Conservation (phyloP, 306 rosid species). For the Corylus heterophylla region DNA sequence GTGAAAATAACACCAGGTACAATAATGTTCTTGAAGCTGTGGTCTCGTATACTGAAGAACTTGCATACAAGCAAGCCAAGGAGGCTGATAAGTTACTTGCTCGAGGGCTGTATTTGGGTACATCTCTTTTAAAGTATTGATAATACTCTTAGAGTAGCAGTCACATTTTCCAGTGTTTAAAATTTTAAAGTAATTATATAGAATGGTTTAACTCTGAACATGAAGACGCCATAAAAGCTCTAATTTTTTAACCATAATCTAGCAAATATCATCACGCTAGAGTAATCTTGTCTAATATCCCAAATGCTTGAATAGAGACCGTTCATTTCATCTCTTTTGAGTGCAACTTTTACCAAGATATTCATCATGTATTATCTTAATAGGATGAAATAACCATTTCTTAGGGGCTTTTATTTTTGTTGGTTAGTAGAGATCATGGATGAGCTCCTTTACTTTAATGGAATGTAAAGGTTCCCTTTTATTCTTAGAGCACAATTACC, state of each 20-base stretch:
- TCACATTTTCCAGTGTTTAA: not conserved
- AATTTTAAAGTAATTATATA: not conserved
- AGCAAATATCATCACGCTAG: not conserved
- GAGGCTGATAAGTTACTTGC: constrained; percentile 67
- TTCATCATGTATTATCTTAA: not conserved
- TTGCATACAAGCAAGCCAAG: constrained; percentile 67
- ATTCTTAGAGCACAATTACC: not conserved
- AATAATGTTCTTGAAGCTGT: constrained; percentile 66
- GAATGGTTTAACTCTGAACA: not conserved
- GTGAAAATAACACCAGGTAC: constrained; percentile 47
- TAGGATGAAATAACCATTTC: not conserved
- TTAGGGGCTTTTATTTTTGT: not conserved
- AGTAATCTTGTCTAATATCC: not conserved
- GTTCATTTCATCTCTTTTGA: not conserved
- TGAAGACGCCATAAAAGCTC: not conserved
- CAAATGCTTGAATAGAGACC: not conserved
- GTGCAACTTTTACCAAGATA: not conserved
- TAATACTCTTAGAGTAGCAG: not conserved
- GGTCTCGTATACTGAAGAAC: constrained; percentile 61
- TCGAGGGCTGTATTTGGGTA: constrained; percentile 68
- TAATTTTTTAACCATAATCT: not conserved
- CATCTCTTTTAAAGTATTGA: constrained; percentile 1
- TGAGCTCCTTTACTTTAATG: not conserved
- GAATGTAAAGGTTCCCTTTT: not conserved
- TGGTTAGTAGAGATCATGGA: not conserved